These are phyloP conservation scores for Ramaria sp. DNA, from an alignment of 768 basidiomycete genomes.

Conservation along the genomic window DNA sequence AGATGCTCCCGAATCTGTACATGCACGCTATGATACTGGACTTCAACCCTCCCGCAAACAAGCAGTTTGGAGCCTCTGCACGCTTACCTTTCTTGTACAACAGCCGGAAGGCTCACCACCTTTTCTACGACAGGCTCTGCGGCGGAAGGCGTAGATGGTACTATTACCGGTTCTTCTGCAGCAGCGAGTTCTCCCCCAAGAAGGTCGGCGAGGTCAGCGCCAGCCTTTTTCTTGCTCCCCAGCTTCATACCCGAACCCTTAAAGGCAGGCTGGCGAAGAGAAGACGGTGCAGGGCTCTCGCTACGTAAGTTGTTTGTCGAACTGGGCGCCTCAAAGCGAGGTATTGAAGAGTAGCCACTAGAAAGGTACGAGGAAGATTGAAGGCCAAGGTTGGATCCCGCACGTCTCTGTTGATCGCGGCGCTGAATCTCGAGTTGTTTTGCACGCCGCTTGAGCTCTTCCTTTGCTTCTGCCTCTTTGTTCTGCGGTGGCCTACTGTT, in stretches of 20 bases:
- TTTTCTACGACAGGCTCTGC: slow-evolving; percentile 25
- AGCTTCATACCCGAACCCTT: slow-evolving; percentile 96
- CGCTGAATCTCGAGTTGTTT: slow-evolving; percentile 98
- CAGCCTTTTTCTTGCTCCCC: slow-evolving; percentile 83
- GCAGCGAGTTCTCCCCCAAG: slow-evolving; percentile 67
- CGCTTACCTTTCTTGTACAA: slow-evolving; percentile 63
- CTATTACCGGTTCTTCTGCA: slow-evolving; percentile 41
- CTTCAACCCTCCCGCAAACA: not conserved
- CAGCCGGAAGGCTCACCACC: slow-evolving; percentile 59
- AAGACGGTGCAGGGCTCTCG: slow-evolving; percentile 35
- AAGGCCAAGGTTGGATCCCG: slow-evolving; percentile 39
- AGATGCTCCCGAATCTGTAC: slow-evolving; percentile 76
- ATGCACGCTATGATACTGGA: slow-evolving; percentile 57
- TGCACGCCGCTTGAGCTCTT: slow-evolving; percentile 94
- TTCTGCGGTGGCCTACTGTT: slow-evolving; percentile 39
- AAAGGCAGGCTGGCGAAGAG: slow-evolving; percentile 68
- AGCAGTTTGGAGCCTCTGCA: not conserved
- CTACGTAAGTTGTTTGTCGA: slow-evolving; percentile 27
- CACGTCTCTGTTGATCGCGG: slow-evolving; percentile 80
- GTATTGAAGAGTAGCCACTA: slow-evolving; percentile 56
- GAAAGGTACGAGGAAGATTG: slow-evolving; percentile 44
- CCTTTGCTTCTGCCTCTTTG: slow-evolving; percentile 98
- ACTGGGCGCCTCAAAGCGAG: slow-evolving; percentile 61
- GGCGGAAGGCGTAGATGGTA: slow-evolving; percentile 37
- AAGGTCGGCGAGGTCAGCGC: slow-evolving; percentile 79